A percentile compares a stretch with the other conserved stretches of the same genome.
phyloP scores from a whole-genome alignment of 176 grass and related monocot species.

The Saccharum officinarum region DNA sequence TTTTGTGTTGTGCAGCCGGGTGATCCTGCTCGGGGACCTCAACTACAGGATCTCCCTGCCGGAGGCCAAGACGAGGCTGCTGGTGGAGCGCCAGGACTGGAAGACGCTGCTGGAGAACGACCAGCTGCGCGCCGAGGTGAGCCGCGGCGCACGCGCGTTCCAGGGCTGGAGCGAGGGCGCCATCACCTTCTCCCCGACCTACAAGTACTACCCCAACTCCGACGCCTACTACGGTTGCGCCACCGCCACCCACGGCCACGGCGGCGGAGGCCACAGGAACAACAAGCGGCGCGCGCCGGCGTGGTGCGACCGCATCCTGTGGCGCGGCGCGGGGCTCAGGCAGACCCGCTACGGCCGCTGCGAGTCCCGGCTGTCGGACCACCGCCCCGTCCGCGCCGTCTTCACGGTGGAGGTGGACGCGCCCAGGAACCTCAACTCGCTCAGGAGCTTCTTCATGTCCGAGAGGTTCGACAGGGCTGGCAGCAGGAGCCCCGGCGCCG shows the following conservation, averaged over 20 bases:
- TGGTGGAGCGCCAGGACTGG: slow-evolving; percentile 71
- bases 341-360: slow-evolving; percentile 59
- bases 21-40: slow-evolving; percentile 75
- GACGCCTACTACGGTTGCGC: slow-evolving; percentile 66
- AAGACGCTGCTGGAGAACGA: slow-evolving; percentile 69
- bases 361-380: slow-evolving; percentile 70
- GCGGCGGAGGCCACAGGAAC: slow-evolving; percentile 5
- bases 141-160: slow-evolving; percentile 43
- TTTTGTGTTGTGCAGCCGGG: slow-evolving; percentile 42
- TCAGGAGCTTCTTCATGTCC: slow-evolving; percentile 69
- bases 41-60: slow-evolving; percentile 86
- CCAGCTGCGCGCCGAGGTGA: slow-evolving; percentile 51
- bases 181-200: slow-evolving; percentile 69
- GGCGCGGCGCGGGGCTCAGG: slow-evolving; percentile 54
- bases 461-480: slow-evolving; percentile 43
- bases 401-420: slow-evolving; percentile 55
- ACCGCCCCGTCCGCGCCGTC: slow-evolving; percentile 66
- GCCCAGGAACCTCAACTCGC: slow-evolving; percentile 48
- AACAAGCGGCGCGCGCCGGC: slow-evolving; percentile 77
- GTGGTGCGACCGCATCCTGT: slow-evolving; percentile 81
- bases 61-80: slow-evolving; percentile 55
- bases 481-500: background rate
- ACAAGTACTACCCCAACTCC: slow-evolving; percentile 79
- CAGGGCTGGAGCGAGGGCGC: slow-evolving; percentile 62
- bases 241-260: background rate